A percentile compares a stretch with the other conserved stretches of the same genome.
phyloP scores from a whole-genome alignment of 495 filamentous ascomycete genomes.

The Pseudevernia furfuracea region DNA sequence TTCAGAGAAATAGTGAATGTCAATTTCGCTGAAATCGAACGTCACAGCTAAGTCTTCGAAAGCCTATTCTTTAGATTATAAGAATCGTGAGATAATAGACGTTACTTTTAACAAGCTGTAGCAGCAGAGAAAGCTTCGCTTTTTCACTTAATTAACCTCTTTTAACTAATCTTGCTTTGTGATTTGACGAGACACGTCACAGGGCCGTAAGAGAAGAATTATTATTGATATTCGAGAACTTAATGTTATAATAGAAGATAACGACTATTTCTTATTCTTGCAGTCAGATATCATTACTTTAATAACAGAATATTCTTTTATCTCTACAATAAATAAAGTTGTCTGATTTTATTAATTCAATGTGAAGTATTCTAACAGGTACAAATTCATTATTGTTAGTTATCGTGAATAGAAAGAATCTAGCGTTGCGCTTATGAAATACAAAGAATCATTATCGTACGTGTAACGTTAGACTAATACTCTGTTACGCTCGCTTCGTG shows the following conservation, averaged over 20 bases:
- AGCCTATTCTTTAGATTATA: too few relatives aligned
- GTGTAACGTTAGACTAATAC: constrained; percentile 8
- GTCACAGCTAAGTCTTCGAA: too few relatives aligned
- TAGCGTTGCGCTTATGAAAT: constrained; percentile 10
- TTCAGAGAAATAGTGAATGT: too few relatives aligned
- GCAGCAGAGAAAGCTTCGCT: too few relatives aligned
- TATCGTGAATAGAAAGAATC: constrained; percentile 9
- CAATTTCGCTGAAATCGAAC: too few relatives aligned
- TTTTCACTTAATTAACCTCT: too few relatives aligned
- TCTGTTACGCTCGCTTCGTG: too few relatives aligned
- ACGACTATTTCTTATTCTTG: constrained; percentile 2
- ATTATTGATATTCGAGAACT: constrained; percentile 15
- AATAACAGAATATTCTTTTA: not conserved
- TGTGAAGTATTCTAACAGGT: not conserved
- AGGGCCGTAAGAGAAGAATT: too few relatives aligned
- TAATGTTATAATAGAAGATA: constrained; percentile 7
- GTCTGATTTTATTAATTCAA: constrained; percentile 16
- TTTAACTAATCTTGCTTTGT: too few relatives aligned
- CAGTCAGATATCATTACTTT: constrained; percentile 7
- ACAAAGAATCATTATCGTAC: constrained; percentile 10
- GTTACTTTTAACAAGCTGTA: too few relatives aligned
- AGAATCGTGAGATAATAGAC: too few relatives aligned
- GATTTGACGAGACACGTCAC: too few relatives aligned
- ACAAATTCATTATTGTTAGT: constrained; percentile 11
- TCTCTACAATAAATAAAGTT: not conserved